Evolutionary conservation across 2,329 filamentous ascomycete species (phyloP).

Genomic region (Colletotrichum sp.): DNA sequence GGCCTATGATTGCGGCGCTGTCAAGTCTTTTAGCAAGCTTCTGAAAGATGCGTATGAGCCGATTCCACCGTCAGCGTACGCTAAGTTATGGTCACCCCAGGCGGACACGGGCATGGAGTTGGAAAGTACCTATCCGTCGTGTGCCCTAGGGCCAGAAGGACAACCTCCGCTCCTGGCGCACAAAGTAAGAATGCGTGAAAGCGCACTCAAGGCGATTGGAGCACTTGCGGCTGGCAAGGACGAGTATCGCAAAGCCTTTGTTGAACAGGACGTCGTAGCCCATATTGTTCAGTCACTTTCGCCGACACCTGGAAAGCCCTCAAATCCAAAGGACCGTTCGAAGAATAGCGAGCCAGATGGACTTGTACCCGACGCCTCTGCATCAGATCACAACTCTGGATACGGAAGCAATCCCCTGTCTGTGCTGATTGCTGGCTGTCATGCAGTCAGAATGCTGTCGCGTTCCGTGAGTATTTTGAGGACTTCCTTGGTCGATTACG

Average conservation of each 20-base stretch:
- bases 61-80: constrained; percentile 34
- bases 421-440: constrained; percentile 86
- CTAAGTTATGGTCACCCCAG: constrained; percentile 45
- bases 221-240: constrained; percentile 83
- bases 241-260: constrained; percentile 80
- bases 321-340: constrained; percentile 44
- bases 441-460: constrained; percentile 80
- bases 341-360: constrained; percentile 42
- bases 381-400: constrained; percentile 40
- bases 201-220: constrained; percentile 78
- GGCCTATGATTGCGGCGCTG: constrained; percentile 69
- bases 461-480: constrained; percentile 84
- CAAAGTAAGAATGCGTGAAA: constrained; percentile 77
- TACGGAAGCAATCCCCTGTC: constrained; percentile 77
- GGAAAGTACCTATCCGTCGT: constrained; percentile 37
- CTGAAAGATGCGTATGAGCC: constrained; percentile 58
- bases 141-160: constrained; percentile 65
- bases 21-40: constrained; percentile 51
- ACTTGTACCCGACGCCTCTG: constrained; percentile 25
- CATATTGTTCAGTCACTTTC: constrained; percentile 84
- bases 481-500: constrained; percentile 86
- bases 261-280: constrained; percentile 79
- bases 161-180: constrained; percentile 67
- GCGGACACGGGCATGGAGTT: constrained; percentile 37
- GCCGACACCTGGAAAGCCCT: constrained; percentile 58